These are phyloP conservation scores for Cupressus sempervirens DNA, from an alignment of 75 land plant genomes.

Conservation along the genomic window DNA sequence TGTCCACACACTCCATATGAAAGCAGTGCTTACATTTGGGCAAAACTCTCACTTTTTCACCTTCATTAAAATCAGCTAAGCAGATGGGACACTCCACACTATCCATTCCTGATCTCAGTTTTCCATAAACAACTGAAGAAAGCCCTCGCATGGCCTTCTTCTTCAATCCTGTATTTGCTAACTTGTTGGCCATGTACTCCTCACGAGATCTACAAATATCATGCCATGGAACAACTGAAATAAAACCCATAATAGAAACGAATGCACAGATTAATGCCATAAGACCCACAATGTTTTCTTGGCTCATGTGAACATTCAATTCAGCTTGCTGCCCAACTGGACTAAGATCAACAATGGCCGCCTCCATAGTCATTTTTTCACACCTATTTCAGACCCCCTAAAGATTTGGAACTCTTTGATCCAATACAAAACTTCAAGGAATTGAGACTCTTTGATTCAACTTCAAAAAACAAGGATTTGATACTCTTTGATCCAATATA, in stretches of 20 bases:
- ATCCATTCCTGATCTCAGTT: background rate
- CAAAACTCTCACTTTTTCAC: slow-evolving; percentile 25
- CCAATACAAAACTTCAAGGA: no score
- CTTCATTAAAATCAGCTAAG: slow-evolving; percentile 26
- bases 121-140: slow-evolving; percentile 21
- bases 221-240: background rate
- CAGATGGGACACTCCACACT: slow-evolving; percentile 30
- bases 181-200: background rate
- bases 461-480: no score
- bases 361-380: background rate
- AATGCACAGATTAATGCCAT: background rate
- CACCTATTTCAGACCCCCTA: no score
- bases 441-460: no score
- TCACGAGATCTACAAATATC: background rate
- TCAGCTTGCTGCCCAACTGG: background rate
- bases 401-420: no score
- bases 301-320: background rate
- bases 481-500: no score
- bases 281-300: background rate
- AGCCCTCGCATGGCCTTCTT: slow-evolving; percentile 23
- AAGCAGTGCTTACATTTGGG: slow-evolving; percentile 31
- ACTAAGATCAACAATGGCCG: background rate
- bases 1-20: slow-evolving; percentile 27
- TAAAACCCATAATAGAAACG: background rate
- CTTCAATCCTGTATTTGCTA: slow-evolving; percentile 26